Evolutionary conservation across 1,139 yeast species (phyloP).

Genomic region (Yamadazyma taylorii): DNA sequence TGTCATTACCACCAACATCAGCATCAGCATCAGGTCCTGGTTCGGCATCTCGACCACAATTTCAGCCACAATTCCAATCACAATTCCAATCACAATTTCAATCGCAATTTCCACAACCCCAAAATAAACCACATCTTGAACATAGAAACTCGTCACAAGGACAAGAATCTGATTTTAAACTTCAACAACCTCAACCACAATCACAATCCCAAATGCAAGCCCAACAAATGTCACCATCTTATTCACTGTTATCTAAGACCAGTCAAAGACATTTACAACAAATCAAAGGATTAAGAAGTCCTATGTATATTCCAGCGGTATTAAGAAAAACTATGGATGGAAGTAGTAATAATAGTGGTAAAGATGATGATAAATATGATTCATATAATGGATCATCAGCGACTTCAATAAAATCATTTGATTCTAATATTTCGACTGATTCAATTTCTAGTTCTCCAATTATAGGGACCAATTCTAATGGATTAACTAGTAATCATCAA

Average conservation of each 20-base stretch:
- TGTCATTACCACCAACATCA: constrained; percentile 1
- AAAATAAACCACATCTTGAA: constrained; percentile 2
- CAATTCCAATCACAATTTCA: constrained; percentile 5
- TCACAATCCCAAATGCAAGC: constrained; percentile 4
- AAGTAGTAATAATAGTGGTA: constrained; percentile 4
- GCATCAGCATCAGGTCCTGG: constrained; percentile 1
- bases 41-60: too few relatives aligned
- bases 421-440: constrained; percentile 35
- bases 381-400: constrained; percentile 20
- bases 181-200: constrained; percentile 5
- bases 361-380: constrained; percentile 11
- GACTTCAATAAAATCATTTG: constrained; percentile 36
- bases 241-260: constrained; percentile 1
- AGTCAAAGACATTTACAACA: constrained; percentile 40
- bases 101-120: constrained; percentile 7
- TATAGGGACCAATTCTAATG: constrained; percentile 1
- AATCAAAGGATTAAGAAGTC: constrained; percentile 73
- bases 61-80: too few relatives aligned
- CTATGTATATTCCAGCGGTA: constrained; percentile 89
- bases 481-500: constrained; percentile 12
- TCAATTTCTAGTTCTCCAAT: constrained; percentile 21
- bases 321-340: constrained; percentile 50
- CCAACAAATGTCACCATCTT: constrained; percentile 3
- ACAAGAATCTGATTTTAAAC: constrained; percentile 10
- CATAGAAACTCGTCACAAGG: constrained; percentile 12